Base-by-base conservation (phyloP, 164 flowering plant genomes). In the Saururus chinensis region DNA sequence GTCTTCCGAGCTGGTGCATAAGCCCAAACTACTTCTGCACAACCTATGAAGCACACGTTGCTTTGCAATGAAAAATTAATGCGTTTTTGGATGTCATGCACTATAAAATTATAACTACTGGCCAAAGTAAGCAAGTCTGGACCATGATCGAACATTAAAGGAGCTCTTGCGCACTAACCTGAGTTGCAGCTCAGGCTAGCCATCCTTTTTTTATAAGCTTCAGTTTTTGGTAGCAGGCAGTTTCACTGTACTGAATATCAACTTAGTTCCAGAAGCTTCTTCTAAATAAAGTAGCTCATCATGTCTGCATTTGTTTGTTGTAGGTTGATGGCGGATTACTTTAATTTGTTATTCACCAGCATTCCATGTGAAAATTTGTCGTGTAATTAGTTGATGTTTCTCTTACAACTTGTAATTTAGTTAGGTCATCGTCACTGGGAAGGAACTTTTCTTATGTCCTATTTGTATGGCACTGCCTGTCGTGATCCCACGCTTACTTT, bases 301-400 rank as follows among this genome's bases (percentile, higher is more conserved):
- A 42, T 42, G 49, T 42, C 49, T 42, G 49, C 49, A 42, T 14
- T 10, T 17, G 16, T 53, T n/a, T 53, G 56, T 22, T n/a, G 21
- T 53, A n/a, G 1, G n/a, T 17, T 21, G 6, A 17, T 4, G 6
- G 6, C 54, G 7, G 10, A 20, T n/a, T 8, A 53, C 21, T n/a
- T 17, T 22, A n/a, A 22, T 7, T n/a, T 1, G 56, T 6, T 22
- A n/a, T n/a, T 53, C 56, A 53, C n/a, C n/a, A 53, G 56, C 56
- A 53, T n/a, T 53, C 22, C 56, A 53, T n/a, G 56, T 53, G 56
- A n/a, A 22, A n/a, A 53, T 53, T 22, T 53, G 56, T 53, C 56
- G 24, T 53, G 23, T 53, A 53, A 22, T 53, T 22, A n/a, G 23
- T n/a, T 17, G 56, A n/a, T 53, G 23, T 19, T 17, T 53, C 49